phyloP scores from a whole-genome alignment of 2,329 filamentous ascomycete species.

The Incumbomyces delicatus region DNA sequence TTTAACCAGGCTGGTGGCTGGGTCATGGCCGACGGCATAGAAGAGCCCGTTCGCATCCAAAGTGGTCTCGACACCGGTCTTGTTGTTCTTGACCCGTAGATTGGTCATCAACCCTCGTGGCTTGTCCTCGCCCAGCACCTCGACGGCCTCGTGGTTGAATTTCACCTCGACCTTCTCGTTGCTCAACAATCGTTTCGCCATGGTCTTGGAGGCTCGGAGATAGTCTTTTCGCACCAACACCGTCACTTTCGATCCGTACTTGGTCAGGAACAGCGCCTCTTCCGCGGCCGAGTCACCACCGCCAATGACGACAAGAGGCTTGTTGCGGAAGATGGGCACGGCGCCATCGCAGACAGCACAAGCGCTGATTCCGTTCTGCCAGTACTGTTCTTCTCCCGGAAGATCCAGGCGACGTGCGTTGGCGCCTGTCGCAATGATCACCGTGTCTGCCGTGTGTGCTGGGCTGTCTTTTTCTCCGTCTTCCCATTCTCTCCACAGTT shows the following conservation, averaged over 20 bases:
- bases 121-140: constrained; percentile 76
- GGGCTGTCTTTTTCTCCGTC: constrained; percentile 60
- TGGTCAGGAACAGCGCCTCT: constrained; percentile 93
- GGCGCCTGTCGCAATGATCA: constrained; percentile 93
- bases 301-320: constrained; percentile 89
- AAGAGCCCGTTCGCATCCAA: constrained; percentile 87
- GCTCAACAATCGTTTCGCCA: constrained; percentile 71
- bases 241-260: constrained; percentile 91
- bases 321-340: constrained; percentile 93
- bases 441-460: constrained; percentile 72
- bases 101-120: constrained; percentile 72
- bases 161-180: constrained; percentile 85
- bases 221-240: constrained; percentile 83
- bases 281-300: constrained; percentile 95
- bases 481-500: constrained; percentile 82
- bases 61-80: constrained; percentile 68
- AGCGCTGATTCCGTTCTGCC: constrained; percentile 92
- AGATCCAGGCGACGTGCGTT: constrained; percentile 77
- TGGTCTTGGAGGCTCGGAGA: constrained; percentile 80
- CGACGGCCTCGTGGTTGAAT: constrained; percentile 71
- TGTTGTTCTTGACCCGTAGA: constrained; percentile 69
- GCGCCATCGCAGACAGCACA: constrained; percentile 97
- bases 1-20: constrained; percentile 83
- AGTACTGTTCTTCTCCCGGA: constrained; percentile 85
- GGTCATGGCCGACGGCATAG: constrained; percentile 95